A percentile compares a stretch with the other conserved stretches of the same genome.
Conservation (phyloP, 208 protist species). For the Trypanosoma brucei region DNA sequence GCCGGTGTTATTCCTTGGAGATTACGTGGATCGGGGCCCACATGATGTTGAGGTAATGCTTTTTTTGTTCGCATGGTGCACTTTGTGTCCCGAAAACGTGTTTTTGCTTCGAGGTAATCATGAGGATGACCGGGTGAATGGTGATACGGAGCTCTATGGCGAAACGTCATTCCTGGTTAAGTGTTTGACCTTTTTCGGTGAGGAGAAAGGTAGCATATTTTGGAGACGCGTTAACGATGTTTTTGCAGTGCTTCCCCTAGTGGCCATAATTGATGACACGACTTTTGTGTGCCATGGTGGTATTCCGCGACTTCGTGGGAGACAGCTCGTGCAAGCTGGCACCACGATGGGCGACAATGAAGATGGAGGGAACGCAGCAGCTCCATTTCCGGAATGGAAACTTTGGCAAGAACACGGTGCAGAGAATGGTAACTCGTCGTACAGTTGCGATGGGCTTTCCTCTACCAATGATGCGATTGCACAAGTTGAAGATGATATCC, state of each 20-base stretch:
- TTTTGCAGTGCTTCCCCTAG: slow-evolving; percentile 71
- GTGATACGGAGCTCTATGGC: slow-evolving; percentile 43
- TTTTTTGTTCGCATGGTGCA: slow-evolving; percentile 61
- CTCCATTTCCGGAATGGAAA: background rate
- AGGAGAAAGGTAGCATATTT: slow-evolving; percentile 40
- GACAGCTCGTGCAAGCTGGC: background rate
- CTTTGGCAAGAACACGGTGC: background rate
- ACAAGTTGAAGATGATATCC: slow-evolving; percentile 16
- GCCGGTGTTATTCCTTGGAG: slow-evolving; percentile 93
- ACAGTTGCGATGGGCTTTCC: background rate
- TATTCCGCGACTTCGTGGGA: slow-evolving; percentile 50
- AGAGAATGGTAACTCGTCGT: background rate
- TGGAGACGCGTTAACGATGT: slow-evolving; percentile 67
- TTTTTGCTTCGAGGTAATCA: slow-evolving; percentile 87
- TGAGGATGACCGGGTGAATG: slow-evolving; percentile 77
- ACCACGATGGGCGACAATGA: background rate
- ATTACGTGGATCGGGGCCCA: slow-evolving; percentile 94
- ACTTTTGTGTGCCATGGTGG: slow-evolving; percentile 88
- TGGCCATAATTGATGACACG: slow-evolving; percentile 76
- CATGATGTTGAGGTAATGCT: slow-evolving; percentile 75
- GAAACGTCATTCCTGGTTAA: slow-evolving; percentile 46
- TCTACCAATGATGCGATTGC: background rate
- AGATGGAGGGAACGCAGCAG: background rate
- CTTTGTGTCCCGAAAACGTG: slow-evolving; percentile 56
- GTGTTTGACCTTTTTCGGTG: slow-evolving; percentile 67